Evolutionary conservation across 2,329 filamentous ascomycete genomes (phyloP), one percentile per base, ranked within the genome.

Genomic region (Akanthomyces uredinophilus): DNA sequence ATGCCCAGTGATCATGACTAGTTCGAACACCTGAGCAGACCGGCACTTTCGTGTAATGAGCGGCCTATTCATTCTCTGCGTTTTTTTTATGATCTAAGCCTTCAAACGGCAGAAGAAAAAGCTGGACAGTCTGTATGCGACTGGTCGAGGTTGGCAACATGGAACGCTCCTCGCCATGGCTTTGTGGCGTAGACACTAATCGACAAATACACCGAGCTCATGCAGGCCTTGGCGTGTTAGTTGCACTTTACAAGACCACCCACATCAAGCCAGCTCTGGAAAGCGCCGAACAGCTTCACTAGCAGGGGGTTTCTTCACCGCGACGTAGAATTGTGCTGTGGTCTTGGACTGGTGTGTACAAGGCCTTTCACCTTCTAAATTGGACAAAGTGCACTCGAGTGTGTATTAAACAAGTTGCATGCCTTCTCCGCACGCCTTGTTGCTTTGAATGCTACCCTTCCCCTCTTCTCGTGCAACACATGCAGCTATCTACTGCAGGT

Each of bases 131-230:
- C 18, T 47, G 13, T 39, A 16, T 5, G 8, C 14, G 14, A 39
- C 37, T 16, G 5, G 37, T 39, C 46, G 27, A 29, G 46, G 5
- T 49, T 39, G 22, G 37, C 16, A 27, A 20, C 35, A 18, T 39
- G 24, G 46, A 29, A 24, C 22, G 24, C n/a, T 44, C 37, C 20
- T 35, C 52, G 11, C 39, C 13, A 16, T 16, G 37, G 37, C 37
- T 20, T 57, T 57, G 54, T 49, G 43, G 54, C 32, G 54, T 37
- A 10, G 29, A 6, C 32, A 57, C 54, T 49, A 39, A 57, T 39
- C 54, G 54, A 57, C 13, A 49, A 44, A 57, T 57, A 49, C 54
- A 57, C 54, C 54, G 54, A 57, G 54, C 43, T 49, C 29, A 14
- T 47, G 8, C 29, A 18, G 7, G 11, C 16, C 54, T 49, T 39